A percentile compares a stretch with the other conserved stretches of the same genome.
Evolutionary conservation across 352 stramenopile species (phyloP).

Genomic region (Pythium oligandrum): DNA sequence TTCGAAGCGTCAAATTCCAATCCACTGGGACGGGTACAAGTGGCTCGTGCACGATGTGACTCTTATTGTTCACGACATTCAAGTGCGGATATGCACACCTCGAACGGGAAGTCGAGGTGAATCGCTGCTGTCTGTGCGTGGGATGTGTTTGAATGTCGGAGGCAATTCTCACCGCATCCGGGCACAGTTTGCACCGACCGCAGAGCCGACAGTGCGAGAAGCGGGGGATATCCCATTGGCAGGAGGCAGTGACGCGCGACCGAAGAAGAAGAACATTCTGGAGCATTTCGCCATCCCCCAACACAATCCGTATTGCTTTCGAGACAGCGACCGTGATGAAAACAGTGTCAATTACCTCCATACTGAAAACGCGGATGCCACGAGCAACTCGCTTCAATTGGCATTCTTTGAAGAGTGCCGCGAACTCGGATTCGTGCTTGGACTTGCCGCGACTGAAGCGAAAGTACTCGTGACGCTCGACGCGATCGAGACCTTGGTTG

Average conservation of each 20-base stretch:
- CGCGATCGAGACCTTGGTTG: conserved; percentile 52
- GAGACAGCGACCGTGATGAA: conserved; percentile 35
- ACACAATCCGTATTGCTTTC: conserved; percentile 69
- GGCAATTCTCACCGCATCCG: conserved; percentile 25
- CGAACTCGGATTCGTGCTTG: conserved; percentile 49
- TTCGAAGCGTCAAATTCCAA: too few relatives aligned
- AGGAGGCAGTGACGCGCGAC: too few relatives aligned
- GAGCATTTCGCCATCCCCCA: conserved; percentile 69
- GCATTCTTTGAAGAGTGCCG: conserved; percentile 47
- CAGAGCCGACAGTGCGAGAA: not conserved
- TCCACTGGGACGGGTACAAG: too few relatives aligned
- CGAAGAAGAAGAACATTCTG: conserved; percentile 55
- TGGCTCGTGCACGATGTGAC: conserved; percentile 48
- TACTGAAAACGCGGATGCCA: conserved; percentile 14
- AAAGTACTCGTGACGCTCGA: conserved; percentile 55
- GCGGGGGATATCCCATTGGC: too few relatives aligned
- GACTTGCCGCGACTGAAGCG: conserved; percentile 48
- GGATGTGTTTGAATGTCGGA: conserved; percentile 47
- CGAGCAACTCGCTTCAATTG: conserved; percentile 10
- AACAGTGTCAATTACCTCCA: not conserved
- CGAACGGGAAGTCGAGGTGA: conserved; percentile 60
- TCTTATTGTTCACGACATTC: conserved; percentile 45
- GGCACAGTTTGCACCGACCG: conserved; percentile 15
- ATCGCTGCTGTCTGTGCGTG: conserved; percentile 51
- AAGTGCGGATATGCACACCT: conserved; percentile 63